These are phyloP conservation scores for Eutypella sp. DNA, from an alignment of 2,329 filamentous ascomycete species.

Conservation along the genomic window DNA sequence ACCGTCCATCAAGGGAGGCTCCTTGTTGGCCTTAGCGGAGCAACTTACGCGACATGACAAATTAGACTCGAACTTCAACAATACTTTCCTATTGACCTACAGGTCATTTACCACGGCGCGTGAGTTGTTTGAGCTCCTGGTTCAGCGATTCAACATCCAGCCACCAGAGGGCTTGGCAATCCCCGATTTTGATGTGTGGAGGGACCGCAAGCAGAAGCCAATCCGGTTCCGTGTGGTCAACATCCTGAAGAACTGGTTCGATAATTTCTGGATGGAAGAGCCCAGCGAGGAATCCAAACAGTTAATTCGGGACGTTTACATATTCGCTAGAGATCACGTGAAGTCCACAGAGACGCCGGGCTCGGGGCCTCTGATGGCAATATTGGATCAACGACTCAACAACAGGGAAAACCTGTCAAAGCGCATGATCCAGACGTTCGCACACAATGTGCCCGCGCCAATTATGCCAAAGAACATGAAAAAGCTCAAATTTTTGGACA, in stretches of 20 bases:
- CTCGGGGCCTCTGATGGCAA: constrained; percentile 74
- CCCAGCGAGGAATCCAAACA: constrained; percentile 77
- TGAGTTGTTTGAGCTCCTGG: constrained; percentile 88
- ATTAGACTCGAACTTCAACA: constrained; percentile 91
- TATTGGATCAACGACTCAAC: constrained; percentile 81
- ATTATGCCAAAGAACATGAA: constrained; percentile 99
- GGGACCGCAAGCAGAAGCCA: constrained; percentile 89
- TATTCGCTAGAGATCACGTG: constrained; percentile 86
- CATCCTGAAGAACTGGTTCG: constrained; percentile 97
- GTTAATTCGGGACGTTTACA: constrained; percentile 81
- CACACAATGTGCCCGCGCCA: constrained; percentile 73
- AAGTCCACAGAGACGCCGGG: constrained; percentile 92
- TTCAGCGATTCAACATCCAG: constrained; percentile 87
- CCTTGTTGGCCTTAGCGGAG: constrained; percentile 82
- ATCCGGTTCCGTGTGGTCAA: constrained; percentile 96
- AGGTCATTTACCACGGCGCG: constrained; percentile 87
- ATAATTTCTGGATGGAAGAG: constrained; percentile 98
- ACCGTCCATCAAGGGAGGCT: constrained; percentile 80
- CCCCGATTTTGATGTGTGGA: constrained; percentile 79
- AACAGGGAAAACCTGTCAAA: constrained; percentile 85
- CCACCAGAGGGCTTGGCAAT: constrained; percentile 75
- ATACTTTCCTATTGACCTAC: constrained; percentile 95
- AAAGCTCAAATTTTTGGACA: constrained; percentile 97
- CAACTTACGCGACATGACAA: constrained; percentile 95
- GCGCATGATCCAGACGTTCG: constrained; percentile 80